These are phyloP conservation scores for Neurospora sp. DNA, from an alignment of 495 filamentous ascomycete species.

Conservation along the genomic window DNA sequence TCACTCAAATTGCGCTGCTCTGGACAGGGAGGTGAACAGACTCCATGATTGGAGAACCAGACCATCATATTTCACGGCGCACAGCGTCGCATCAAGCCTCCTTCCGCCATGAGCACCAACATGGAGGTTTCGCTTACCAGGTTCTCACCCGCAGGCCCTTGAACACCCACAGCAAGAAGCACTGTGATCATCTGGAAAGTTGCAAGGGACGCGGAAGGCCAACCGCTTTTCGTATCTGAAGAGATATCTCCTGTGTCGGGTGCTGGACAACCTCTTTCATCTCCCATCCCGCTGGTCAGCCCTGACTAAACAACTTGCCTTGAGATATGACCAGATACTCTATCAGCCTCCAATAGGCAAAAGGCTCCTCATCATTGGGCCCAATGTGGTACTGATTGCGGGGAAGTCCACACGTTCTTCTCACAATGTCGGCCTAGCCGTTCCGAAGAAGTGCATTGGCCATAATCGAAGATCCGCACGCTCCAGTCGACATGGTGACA, in stretches of 20 bases:
- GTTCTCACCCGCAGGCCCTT: neutral
- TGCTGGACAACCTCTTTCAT: neutral
- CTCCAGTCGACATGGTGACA: neutral
- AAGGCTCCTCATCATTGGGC: neutral
- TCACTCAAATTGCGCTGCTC: constrained; percentile 5
- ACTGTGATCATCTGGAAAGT: neutral
- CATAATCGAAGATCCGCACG: neutral
- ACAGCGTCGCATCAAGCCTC: constrained; percentile 13
- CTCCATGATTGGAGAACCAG: constrained; percentile 4
- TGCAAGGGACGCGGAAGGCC: neutral
- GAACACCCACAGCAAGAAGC: neutral
- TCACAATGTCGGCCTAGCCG: neutral
- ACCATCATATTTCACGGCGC: neutral
- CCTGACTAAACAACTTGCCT: neutral
- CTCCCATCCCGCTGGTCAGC: neutral
- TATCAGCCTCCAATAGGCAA: neutral
- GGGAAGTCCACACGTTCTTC: neutral
- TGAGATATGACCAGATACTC: neutral
- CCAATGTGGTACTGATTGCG: constrained; percentile 1
- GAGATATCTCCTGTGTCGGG: neutral
- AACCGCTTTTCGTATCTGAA: neutral
- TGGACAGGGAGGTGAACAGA: neutral
- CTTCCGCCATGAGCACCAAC: constrained; percentile 6
- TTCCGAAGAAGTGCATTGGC: neutral
- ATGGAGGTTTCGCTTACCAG: constrained; percentile 2